Evolutionary conservation across 352 stramenopile species (phyloP), one percentile per base, ranked within the genome.

Genomic region (Saprolegnia diclina): DNA sequence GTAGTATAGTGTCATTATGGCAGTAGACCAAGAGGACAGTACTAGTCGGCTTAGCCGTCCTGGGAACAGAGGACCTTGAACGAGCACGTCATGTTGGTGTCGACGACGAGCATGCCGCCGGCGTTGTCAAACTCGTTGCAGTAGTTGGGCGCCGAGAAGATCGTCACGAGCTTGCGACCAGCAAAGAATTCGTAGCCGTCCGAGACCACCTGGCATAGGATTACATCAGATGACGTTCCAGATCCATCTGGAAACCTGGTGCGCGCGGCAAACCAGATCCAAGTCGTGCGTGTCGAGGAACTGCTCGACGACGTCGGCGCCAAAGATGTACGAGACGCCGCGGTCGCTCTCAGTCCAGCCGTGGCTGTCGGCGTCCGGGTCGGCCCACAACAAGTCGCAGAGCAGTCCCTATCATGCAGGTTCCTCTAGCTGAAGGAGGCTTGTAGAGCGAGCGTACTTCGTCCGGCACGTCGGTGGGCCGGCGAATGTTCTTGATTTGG

Each of bases 121-220:
- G 97, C 96, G 75, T 99, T 99, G 78, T 99, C 97, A 76, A 99
- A 99, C 83, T 99, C 97, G 65, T 98, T 98, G 80, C 98, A 99
- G 78, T 99, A 99, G 80, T 99, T 99, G 14, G 98, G 98, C 9
- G 98, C 98, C 21, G 96, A 99, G 75, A 99, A 99, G 61, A 99
- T 90, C 16, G 98, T 99, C 13, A 99, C 97, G 38, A 99, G 88
- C 76, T 98, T 97, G 59, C 97, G 87, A 29, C 94, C 87, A 0
- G 97, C 97, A 76, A 99, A 99, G 79, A 99, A 99, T 81, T 99
- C 97, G 81, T 99, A 99, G 44, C 98, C 98, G 76, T 99, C 98
- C 72, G 99, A 98, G 9, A 99, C 97, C 54, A 99, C 95, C 79
- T 72, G 46, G n/a, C n/a, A n/a, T n/a, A n/a, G n/a, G n/a, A n/a